Base-by-base conservation (phyloP, 2,329 filamentous ascomycete genomes). In the Mollisiaceae sp. region DNA sequence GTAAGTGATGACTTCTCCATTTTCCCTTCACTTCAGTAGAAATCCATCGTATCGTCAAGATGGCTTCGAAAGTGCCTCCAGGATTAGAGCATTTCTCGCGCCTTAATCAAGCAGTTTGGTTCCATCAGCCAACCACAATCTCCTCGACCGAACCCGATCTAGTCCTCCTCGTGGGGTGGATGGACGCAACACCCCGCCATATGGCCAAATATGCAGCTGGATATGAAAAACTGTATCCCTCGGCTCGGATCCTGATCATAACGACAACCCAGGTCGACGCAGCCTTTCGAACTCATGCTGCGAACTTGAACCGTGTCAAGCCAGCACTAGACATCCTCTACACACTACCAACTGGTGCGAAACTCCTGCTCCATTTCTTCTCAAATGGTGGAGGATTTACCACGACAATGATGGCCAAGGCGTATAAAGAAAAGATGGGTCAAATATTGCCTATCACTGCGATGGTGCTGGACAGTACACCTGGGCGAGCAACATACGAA, bases 331-430 rank as follows among this genome's bases (percentile, higher is more conserved):
- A 77, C 15, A 75, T 75, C 22, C 71, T 81, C 18, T 74, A 70
- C 56, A 56, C 63, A 65, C 36, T 74, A 60, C 54, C 68, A 18
- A 59, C 65, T 36, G 39, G 69, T 66, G 52, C 64, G 64, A 67
- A 59, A 69, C 69, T 74, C 70, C 77, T 81, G 36, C 67, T 83
- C 9, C 82, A 85, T 72, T 74, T 80, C 63, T 85, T 84, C 74
- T 84, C 81, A 24, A 83, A 85, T 65, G 82, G 82, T 32, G 83
- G 83, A 18, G 73, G 78, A 22, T 76, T 78, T 59, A 79, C 79
- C 6, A 74, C 77, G 3, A 74, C 73, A 4, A 72, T 77, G 32
- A 66, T 84, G 8, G 77, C 82, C 1, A 67, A 72, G 18, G 68
- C 74, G 11, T 84, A 81, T 70, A 43, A 18, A 14, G 56, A 63